Evolutionary conservation across 192 early-diverging fungal genomes (phyloP).

Genomic region (Gamsiella multidivaricata): DNA sequence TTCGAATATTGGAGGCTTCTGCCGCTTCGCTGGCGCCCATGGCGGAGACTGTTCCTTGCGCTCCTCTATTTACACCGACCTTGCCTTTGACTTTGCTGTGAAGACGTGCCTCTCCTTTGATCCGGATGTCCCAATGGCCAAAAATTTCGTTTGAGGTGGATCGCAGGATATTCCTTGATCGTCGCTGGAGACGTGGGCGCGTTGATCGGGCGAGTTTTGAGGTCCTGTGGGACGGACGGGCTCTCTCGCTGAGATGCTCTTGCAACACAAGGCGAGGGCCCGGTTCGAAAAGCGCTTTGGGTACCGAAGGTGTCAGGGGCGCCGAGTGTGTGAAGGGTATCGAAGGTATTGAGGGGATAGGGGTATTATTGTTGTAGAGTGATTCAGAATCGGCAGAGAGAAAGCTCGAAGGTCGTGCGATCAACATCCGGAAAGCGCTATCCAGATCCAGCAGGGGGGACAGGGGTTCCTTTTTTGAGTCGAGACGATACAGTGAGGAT

Average conservation of each 20-base stretch:
- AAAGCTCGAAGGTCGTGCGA: neutral
- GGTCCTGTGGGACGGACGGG: neutral
- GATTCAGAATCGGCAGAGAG: neutral
- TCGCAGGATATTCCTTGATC: constrained; percentile 7
- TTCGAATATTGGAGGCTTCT: no score
- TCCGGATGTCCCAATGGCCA: constrained; percentile 34
- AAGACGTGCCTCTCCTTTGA: constrained; percentile 29
- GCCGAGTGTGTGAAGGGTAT: neutral
- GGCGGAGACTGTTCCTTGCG: neutral
- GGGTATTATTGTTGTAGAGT: constrained; percentile 1
- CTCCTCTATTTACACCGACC: neutral
- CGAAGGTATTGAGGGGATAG: neutral
- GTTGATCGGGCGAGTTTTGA: constrained; percentile 17
- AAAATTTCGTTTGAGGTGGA: constrained; percentile 26
- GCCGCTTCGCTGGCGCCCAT: neutral
- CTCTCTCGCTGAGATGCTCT: neutral
- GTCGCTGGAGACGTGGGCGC: constrained; percentile 21
- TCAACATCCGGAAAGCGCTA: constrained; percentile 9
- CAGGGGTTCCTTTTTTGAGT: no score
- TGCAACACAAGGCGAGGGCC: neutral
- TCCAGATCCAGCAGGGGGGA: no score
- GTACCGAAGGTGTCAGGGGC: no score
- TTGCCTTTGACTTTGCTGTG: constrained; percentile 11
- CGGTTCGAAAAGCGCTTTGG: neutral
- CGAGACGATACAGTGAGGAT: neutral